Base-by-base conservation (phyloP, 2,329 filamentous ascomycete genomes). In the Fusarium dimerum region DNA sequence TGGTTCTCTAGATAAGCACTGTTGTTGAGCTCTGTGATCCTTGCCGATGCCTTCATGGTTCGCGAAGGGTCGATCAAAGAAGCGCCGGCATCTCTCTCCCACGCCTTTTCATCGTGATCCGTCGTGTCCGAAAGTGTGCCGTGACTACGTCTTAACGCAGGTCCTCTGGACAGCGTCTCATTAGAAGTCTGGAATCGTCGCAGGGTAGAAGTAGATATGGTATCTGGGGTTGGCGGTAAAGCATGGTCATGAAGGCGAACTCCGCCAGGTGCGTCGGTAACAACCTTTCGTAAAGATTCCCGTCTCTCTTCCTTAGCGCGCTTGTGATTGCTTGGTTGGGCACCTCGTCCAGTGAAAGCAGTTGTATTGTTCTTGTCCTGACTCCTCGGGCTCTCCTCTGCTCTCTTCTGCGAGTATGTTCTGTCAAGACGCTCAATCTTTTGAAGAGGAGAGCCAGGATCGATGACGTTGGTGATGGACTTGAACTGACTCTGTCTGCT, bases 161-260 rank as follows among this genome's bases (percentile, higher is more conserved):
- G 67, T 4, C 71, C 68, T 8, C 66, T 71, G 0, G 70, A 66
- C 1, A 80, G 63, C 0, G 75, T 76, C 41, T 84, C 81, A 48
- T 77, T 74, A 0, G 80, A 83, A 44, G 73, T 75, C 55, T 81
- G 74, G 52, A 76, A 78, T 13, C 75, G 73, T 6, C 76, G 73
- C 34, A 85, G 70, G 0, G 80, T 82, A 2, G 79, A 78, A 2
- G 79, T 82, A 2, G 82, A 82, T 17, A 84, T 80, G 0, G 82
- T 85, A 57, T 85, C 82, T 0, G 82, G 82, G 0, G 82, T 85
- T 0, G 82, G 82, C 10, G 82, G 82, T 2, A 84, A 68, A 16
- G 68, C 68, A 16, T 77, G 74, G 6, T 76, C 72, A 48, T 75
- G 71, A 2, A 75, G 53, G 61, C 72, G 68, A 39, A 73, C 76